Base-by-base conservation (phyloP, 495 filamentous ascomycete species). In the Penicillium steckii region DNA sequence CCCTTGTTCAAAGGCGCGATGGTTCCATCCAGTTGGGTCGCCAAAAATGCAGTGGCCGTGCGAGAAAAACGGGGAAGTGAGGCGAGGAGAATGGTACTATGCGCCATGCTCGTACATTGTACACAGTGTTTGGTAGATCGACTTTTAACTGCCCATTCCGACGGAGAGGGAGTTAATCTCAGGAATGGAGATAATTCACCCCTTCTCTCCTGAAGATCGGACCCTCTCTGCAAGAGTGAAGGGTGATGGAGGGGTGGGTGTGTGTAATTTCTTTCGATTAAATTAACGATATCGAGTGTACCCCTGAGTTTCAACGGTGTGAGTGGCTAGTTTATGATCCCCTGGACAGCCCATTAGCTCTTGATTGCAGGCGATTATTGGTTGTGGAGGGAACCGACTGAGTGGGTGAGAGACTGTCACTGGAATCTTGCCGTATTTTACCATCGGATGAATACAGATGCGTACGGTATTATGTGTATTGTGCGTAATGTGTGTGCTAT, bases 141-240 rank as follows among this genome's bases (percentile, higher is more conserved):
- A 29, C 27, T 6, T 41, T 19, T 9, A 19, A 41, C 8, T 19
- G 19, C 38, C n/a, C 38, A 41, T 41, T 21, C 38, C 38, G 45
- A 53, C 35, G 50, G 22, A 13, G 40, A 22, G 27, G 32, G 27
- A 43, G 30, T 33, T 35, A 30, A 38, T 44, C 49, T 25, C 33
- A 19, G 55, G 50, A 64, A 56, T 53, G 49, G 50, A 55, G 51
- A 56, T 33, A 35, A 37, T 32, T 46, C 48, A 32, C 55, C 51
- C 44, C 51, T 56, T 61, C 54, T 52, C 59, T 61, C 61, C 58
- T 64, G 61, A 61, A 59, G 59, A 64, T 64, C 61, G 22, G 33
- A 37, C 33, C 33, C 33, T 37, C 33, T n/a, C 18, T 15, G 3
- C 7, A 15, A 37, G 33, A 15, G n/a, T 48, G 6, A 12, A 29